Conservation (phyloP, 345 rosid genomes). For the Citrus unshiu region DNA sequence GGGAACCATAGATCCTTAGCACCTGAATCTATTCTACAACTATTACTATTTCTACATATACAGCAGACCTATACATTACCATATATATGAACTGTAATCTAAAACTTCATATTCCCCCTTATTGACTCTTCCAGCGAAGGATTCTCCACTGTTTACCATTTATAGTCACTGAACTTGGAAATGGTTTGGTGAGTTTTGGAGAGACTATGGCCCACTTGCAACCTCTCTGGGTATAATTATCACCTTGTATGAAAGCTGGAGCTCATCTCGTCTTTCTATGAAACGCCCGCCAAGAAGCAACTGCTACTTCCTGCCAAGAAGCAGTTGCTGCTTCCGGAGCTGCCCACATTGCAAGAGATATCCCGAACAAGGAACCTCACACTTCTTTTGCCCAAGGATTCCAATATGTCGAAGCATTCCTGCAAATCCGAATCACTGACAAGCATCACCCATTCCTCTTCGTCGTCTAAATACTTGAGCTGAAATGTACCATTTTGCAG, state of each 20-base stretch:
- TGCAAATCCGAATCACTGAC: slow-evolving; percentile 70
- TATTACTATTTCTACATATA: slow-evolving; percentile 17
- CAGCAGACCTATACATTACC: slow-evolving; percentile 17
- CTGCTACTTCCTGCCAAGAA: slow-evolving; percentile 40
- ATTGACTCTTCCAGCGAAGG: neutral
- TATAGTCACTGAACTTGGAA: neutral
- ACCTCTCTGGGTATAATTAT: neutral
- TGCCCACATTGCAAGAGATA: slow-evolving; percentile 36
- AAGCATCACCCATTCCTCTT: slow-evolving; percentile 88
- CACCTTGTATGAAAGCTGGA: neutral
- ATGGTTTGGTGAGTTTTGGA: neutral
- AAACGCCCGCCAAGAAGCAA: slow-evolving; percentile 37
- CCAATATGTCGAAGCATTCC: slow-evolving; percentile 78
- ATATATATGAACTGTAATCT: neutral
- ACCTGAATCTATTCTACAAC: neutral
- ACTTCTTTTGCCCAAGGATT: slow-evolving; percentile 41
- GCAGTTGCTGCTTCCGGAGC: slow-evolving; percentile 54
- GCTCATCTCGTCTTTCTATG: slow-evolving; percentile 4
- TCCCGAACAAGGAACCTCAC: slow-evolving; percentile 77
- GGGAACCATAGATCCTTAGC: neutral
- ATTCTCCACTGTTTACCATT: neutral
- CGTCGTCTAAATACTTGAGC: slow-evolving; percentile 83
- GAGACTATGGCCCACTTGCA: neutral
- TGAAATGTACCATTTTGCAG: slow-evolving; percentile 64
- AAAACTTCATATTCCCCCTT: neutral